A percentile compares a stretch with the other conserved stretches of the same genome.
phyloP scores from a whole-genome alignment of 2,329 filamentous ascomycete genomes.

The Dissoconium aciculare region DNA sequence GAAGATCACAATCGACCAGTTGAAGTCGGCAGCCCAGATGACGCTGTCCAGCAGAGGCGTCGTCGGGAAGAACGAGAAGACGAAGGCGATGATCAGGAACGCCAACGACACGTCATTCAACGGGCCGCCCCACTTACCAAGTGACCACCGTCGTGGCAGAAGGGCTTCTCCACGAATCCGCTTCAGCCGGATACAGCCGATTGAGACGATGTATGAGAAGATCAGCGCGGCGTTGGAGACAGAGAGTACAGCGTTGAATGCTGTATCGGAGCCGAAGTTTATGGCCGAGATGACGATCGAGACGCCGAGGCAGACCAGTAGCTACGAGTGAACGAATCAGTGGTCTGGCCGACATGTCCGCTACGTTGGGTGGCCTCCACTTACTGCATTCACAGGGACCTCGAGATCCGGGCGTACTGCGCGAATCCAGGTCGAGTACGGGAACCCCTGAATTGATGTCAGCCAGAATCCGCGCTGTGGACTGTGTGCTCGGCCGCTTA shows the following conservation, averaged over 20 bases:
- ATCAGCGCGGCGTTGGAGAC: constrained; percentile 24
- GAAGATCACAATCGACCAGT: constrained; percentile 23
- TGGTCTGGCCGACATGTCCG: no score
- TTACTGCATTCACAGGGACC: constrained; percentile 21
- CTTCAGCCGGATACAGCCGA: constrained; percentile 22
- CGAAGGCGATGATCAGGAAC: constrained; percentile 19
- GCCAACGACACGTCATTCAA: constrained; percentile 22
- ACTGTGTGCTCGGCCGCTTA: no score
- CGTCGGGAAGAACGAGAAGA: constrained; percentile 23
- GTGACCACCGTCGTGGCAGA: constrained; percentile 19
- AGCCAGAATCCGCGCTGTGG: no score
- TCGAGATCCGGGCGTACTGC: constrained; percentile 19
- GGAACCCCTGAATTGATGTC: constrained; percentile 15
- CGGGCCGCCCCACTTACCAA: constrained; percentile 22
- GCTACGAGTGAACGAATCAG: no score
- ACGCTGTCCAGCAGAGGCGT: constrained; percentile 12
- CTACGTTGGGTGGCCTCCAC: constrained; percentile 1
- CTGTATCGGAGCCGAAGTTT: constrained; percentile 28
- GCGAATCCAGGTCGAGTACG: constrained; percentile 22
- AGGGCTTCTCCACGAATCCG: constrained; percentile 19
- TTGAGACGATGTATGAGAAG: constrained; percentile 22
- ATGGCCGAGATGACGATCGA: constrained; percentile 26
- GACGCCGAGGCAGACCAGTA: constrained; percentile 19
- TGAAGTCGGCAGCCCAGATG: constrained; percentile 17
- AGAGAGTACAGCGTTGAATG: constrained; percentile 29